Evolutionary conservation across 2,329 filamentous ascomycete species (phyloP).

Genomic region (Dactylellina cionopaga): DNA sequence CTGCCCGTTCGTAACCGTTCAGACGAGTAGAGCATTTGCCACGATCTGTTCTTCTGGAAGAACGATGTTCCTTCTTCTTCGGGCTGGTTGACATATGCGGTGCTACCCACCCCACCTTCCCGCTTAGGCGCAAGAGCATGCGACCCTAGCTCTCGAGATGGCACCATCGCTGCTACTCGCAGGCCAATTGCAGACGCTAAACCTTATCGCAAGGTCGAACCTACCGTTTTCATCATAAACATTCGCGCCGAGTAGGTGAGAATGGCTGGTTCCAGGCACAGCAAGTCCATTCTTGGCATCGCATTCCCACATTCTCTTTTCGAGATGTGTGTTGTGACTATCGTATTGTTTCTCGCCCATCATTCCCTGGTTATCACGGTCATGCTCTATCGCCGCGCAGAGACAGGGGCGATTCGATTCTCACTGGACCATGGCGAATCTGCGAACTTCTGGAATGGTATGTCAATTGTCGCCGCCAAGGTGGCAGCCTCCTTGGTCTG

Average conservation of each 20-base stretch:
- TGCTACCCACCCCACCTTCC: constrained; percentile 41
- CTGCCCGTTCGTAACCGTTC: constrained; percentile 39
- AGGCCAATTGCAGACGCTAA: constrained; percentile 27
- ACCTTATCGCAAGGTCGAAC: constrained; percentile 43
- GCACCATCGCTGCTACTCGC: constrained; percentile 3
- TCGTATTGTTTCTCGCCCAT: constrained; percentile 29
- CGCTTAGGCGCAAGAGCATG: constrained; percentile 19
- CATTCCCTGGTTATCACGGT: constrained; percentile 49
- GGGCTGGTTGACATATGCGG: constrained; percentile 51
- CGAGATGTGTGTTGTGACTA: constrained; percentile 39
- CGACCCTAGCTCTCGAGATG: constrained; percentile 13
- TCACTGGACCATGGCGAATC: constrained; percentile 16
- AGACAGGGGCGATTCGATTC: constrained; percentile 13
- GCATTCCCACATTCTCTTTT: constrained; percentile 50
- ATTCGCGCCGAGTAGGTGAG: constrained; percentile 32
- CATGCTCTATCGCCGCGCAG: constrained; percentile 40
- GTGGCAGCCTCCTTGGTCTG: constrained; percentile 30
- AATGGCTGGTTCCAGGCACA: constrained; percentile 34
- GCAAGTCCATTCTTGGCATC: constrained; percentile 29
- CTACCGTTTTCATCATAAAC: constrained; percentile 33
- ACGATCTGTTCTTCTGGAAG: constrained; percentile 24
- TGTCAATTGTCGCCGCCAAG: constrained; percentile 34
- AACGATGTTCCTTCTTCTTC: constrained; percentile 38
- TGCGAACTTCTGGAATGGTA: constrained; percentile 47
- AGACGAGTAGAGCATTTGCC: constrained; percentile 17